A percentile compares a stretch with the other conserved stretches of the same genome.
Conservation (phyloP, 805 yeast species). For the Metschnikowia corniflorae region DNA sequence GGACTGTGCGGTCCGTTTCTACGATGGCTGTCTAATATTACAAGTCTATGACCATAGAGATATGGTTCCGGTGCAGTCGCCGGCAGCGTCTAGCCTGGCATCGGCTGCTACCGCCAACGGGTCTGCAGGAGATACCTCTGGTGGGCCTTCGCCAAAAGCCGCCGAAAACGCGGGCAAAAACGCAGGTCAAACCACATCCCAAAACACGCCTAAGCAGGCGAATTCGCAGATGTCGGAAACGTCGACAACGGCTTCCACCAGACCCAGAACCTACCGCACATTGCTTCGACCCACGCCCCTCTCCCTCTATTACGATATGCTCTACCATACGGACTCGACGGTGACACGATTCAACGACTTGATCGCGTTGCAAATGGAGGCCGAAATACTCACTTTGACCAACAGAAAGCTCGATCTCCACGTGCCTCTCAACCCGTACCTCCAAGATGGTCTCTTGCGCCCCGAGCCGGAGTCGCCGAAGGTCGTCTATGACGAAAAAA, state of each 20-base stretch:
- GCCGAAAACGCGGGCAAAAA: neutral
- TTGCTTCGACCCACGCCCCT: constrained; percentile 76
- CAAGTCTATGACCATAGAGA: constrained; percentile 85
- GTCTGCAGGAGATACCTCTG: too few species aligned
- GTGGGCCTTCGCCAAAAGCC: too few species aligned
- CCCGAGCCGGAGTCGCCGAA: constrained; percentile 50
- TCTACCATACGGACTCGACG: constrained; percentile 75
- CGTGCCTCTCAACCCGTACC: constrained; percentile 69
- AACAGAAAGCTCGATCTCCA: constrained; percentile 72
- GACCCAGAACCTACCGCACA: constrained; percentile 75
- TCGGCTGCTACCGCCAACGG: too few species aligned
- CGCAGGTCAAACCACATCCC: neutral
- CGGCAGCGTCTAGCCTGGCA: neutral
- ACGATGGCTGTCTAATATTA: constrained; percentile 85
- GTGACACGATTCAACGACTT: constrained; percentile 75
- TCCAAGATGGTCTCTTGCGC: constrained; percentile 41
- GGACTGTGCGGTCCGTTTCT: constrained; percentile 79
- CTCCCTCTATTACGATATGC: constrained; percentile 78
- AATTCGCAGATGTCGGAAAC: neutral
- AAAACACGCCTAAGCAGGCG: neutral
- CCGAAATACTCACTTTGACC: constrained; percentile 79
- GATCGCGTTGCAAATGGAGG: constrained; percentile 75
- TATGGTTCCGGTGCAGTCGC: constrained; percentile 22
- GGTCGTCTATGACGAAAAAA: constrained; percentile 39
- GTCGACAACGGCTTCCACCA: neutral